Conservation (phyloP, 2,329 filamentous ascomycete genomes). For the Xylariaceae sp. region DNA sequence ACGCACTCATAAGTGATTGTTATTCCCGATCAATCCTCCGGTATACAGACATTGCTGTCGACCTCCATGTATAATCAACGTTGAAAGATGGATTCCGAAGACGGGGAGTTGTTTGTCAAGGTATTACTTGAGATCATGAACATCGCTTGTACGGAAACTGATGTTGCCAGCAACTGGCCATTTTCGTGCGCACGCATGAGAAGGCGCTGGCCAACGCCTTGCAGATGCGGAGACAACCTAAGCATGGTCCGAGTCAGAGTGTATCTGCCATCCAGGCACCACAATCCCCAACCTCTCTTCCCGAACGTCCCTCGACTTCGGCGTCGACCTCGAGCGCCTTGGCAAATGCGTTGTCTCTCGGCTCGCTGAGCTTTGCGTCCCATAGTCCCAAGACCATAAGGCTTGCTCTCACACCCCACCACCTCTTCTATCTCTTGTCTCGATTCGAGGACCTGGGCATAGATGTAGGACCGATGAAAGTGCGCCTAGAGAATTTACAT, state of each 20-base stretch:
- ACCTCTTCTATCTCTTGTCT: conserved; percentile 94
- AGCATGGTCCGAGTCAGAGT: conserved; percentile 72
- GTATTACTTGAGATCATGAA: conserved; percentile 52
- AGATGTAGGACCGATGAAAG: conserved; percentile 92
- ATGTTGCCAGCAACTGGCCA: conserved; percentile 79
- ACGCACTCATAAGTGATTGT: conserved; percentile 13
- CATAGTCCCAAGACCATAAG: conserved; percentile 87
- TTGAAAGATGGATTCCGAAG: conserved; percentile 80
- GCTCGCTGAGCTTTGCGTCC: conserved; percentile 83
- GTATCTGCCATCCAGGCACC: conserved; percentile 63
- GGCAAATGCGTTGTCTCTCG: conserved; percentile 85
- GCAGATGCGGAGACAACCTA: conserved; percentile 79
- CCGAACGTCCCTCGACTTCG: conserved; percentile 68
- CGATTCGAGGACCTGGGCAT: conserved; percentile 93
- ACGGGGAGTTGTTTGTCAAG: conserved; percentile 89
- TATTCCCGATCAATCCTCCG: conserved; percentile 10
- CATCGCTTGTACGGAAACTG: conserved; percentile 10
- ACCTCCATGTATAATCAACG: conserved; percentile 55
- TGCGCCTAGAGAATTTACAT: conserved; percentile 92
- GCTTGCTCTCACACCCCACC: conserved; percentile 90
- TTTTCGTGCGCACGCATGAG: conserved; percentile 96
- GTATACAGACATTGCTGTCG: conserved; percentile 14
- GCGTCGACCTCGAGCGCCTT: conserved; percentile 75
- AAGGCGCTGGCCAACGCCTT: conserved; percentile 95
- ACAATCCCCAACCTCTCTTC: conserved; percentile 60